Percentiles rank a stretch among this genome's conserved stretches.
Evolutionary conservation across 1,139 yeast species (phyloP).

Genomic region (Taphrina flavorubra): DNA sequence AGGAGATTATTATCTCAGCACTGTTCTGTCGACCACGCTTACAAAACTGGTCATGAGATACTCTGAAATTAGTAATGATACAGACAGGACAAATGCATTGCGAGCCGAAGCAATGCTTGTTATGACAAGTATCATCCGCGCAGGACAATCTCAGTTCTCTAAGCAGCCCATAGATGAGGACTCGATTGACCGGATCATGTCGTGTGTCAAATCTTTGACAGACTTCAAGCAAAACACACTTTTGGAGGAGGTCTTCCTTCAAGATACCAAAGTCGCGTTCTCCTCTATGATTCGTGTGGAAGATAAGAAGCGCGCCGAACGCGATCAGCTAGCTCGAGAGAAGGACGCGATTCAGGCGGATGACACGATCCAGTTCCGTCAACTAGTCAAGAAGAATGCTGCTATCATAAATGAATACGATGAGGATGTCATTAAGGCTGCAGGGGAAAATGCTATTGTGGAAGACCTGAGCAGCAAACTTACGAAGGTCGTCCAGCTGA

Average conservation of each 20-base stretch:
- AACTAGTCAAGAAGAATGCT: slow-evolving; percentile 64
- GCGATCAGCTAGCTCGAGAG: slow-evolving; percentile 65
- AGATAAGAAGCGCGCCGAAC: slow-evolving; percentile 60
- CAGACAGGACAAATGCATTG: slow-evolving; percentile 70
- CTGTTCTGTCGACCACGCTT: slow-evolving; percentile 85
- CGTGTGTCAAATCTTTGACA: slow-evolving; percentile 78
- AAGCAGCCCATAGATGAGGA: slow-evolving; percentile 89
- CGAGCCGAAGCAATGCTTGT: slow-evolving; percentile 94
- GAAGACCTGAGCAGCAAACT: slow-evolving; percentile 76
- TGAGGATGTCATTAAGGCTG: slow-evolving; percentile 56
- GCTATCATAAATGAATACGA: slow-evolving; percentile 53
- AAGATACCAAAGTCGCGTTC: slow-evolving; percentile 86
- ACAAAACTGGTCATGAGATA: slow-evolving; percentile 86
- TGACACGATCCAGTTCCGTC: slow-evolving; percentile 81
- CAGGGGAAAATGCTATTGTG: slow-evolving; percentile 57
- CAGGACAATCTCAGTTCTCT: slow-evolving; percentile 80
- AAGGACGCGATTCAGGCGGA: slow-evolving; percentile 81
- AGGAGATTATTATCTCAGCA: slow-evolving; percentile 90
- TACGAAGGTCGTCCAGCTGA: slow-evolving; percentile 85
- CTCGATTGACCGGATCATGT: slow-evolving; percentile 85
- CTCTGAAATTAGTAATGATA: slow-evolving; percentile 62
- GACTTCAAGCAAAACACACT: slow-evolving; percentile 62
- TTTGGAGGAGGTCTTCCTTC: slow-evolving; percentile 76
- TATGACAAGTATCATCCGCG: slow-evolving; percentile 88
- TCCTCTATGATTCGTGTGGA: slow-evolving; percentile 62